These are phyloP conservation scores for Termitomyces sp. DNA, from an alignment of 768 basidiomycete genomes.

Conservation along the genomic window DNA sequence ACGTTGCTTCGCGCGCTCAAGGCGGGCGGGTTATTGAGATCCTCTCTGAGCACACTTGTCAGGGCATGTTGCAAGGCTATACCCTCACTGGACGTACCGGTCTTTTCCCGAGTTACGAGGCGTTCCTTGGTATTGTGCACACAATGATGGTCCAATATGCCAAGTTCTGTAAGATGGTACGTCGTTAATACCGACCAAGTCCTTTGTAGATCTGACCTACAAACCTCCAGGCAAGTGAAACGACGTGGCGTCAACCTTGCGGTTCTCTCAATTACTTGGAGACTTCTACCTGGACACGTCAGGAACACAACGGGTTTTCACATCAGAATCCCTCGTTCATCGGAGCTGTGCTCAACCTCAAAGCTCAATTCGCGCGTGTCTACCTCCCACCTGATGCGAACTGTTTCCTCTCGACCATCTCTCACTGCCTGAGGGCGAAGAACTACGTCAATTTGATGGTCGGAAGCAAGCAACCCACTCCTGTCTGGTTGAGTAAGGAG, in stretches of 20 bases:
- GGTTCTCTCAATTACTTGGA: constrained; percentile 84
- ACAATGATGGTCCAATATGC: constrained; percentile 90
- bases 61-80: constrained; percentile 91
- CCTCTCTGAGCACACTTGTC: constrained; percentile 83
- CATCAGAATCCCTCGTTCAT: constrained; percentile 87
- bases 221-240: constrained; percentile 43
- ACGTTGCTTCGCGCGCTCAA: constrained; percentile 54
- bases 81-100: constrained; percentile 84
- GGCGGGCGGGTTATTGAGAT: constrained; percentile 88
- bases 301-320: constrained; percentile 88
- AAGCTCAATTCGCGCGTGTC: constrained; percentile 64
- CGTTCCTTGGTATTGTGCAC: constrained; percentile 84
- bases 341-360: constrained; percentile 78
- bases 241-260: constrained; percentile 64
- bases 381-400: constrained; percentile 92
- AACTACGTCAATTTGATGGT: constrained; percentile 88
- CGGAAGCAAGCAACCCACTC: constrained; percentile 79
- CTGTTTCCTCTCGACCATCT: constrained; percentile 76
- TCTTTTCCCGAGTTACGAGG: constrained; percentile 88
- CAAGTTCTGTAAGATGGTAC: constrained; percentile 83
- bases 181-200: constrained; percentile 4
- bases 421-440: constrained; percentile 79
- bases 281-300: constrained; percentile 82
- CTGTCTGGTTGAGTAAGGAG: constrained; percentile 73
- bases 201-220: not conserved